Evolutionary conservation across 2,329 filamentous ascomycete species (phyloP).

Genomic region (Massarina eburnea): DNA sequence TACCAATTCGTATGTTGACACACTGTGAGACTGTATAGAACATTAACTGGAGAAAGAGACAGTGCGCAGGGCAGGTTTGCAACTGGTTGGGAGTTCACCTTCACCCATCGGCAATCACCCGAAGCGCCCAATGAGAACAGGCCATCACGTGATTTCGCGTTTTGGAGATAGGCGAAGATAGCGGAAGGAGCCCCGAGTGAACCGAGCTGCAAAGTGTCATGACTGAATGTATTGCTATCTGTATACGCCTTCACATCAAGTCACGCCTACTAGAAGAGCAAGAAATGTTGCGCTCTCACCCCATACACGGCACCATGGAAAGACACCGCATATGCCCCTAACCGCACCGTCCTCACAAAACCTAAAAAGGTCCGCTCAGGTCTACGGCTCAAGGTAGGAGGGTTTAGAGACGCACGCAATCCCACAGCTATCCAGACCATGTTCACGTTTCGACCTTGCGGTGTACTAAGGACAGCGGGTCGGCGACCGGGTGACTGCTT

Average conservation of each 20-base stretch:
- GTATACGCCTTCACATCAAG: neutral
- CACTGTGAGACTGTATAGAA: no score
- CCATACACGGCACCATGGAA: conserved; percentile 1
- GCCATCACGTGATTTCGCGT: no score
- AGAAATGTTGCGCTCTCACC: conserved; percentile 5
- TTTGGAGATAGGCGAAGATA: no score
- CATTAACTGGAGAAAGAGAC: no score
- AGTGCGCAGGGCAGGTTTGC: no score
- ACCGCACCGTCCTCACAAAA: conserved; percentile 10
- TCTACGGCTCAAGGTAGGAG: conserved; percentile 5
- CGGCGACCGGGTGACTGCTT: conserved; percentile 28
- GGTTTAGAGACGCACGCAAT: conserved; percentile 10
- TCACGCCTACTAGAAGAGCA: neutral
- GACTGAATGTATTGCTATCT: no score
- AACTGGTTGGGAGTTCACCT: no score
- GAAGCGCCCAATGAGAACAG: no score
- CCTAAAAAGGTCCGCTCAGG: conserved; percentile 12
- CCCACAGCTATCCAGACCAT: conserved; percentile 25
- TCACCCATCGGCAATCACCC: no score
- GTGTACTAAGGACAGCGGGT: conserved; percentile 17
- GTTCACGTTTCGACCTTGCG: conserved; percentile 15
- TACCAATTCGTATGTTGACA: no score
- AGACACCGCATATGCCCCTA: conserved; percentile 4
- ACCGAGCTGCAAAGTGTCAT: no score
- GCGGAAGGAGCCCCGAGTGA: no score